Evolutionary conservation across 2,329 filamentous ascomycete species (phyloP).

Genomic region (Chrysoporthe puriensis): DNA sequence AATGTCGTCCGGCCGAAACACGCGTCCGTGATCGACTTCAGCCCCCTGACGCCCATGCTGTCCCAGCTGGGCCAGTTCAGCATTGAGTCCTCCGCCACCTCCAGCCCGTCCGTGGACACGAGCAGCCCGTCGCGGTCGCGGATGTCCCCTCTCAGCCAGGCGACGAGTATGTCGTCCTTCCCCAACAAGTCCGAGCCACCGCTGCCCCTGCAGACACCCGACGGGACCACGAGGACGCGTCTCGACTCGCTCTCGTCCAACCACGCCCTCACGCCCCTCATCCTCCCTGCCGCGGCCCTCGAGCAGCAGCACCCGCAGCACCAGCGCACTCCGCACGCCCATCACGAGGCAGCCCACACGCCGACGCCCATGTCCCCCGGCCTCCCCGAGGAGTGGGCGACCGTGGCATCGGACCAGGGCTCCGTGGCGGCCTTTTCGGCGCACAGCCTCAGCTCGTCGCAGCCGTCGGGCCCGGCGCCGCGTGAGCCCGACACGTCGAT

Average conservation of each 20-base stretch:
- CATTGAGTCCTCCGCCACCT: slow-evolving; percentile 11
- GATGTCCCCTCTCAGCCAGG: slow-evolving; percentile 13
- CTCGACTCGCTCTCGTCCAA: background rate
- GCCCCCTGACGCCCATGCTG: slow-evolving; percentile 22
- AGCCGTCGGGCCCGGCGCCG: slow-evolving; percentile 15
- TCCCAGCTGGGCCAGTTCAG: slow-evolving; percentile 20
- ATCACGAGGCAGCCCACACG: background rate
- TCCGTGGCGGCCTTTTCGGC: slow-evolving; percentile 21
- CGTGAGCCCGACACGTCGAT: slow-evolving; percentile 38
- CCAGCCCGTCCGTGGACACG: slow-evolving; percentile 12
- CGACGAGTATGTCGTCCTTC: slow-evolving; percentile 16
- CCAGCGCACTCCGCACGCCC: background rate
- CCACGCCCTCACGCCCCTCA: slow-evolving; percentile 8
- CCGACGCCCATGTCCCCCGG: background rate
- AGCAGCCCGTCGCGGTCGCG: slow-evolving; percentile 19
- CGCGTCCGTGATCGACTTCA: slow-evolving; percentile 25
- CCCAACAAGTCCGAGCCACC: background rate
- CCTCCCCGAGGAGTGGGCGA: slow-evolving; percentile 17
- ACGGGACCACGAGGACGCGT: background rate
- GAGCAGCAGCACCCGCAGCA: slow-evolving; percentile 2
- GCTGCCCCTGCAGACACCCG: background rate
- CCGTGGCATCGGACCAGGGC: slow-evolving; percentile 15
- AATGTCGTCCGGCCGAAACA: slow-evolving; percentile 11
- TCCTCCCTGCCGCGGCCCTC: slow-evolving; percentile 6
- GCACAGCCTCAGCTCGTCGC: slow-evolving; percentile 21